phyloP scores from a whole-genome alignment of 192 early-diverging fungal species.

The Pilobolus umbonatus region DNA sequence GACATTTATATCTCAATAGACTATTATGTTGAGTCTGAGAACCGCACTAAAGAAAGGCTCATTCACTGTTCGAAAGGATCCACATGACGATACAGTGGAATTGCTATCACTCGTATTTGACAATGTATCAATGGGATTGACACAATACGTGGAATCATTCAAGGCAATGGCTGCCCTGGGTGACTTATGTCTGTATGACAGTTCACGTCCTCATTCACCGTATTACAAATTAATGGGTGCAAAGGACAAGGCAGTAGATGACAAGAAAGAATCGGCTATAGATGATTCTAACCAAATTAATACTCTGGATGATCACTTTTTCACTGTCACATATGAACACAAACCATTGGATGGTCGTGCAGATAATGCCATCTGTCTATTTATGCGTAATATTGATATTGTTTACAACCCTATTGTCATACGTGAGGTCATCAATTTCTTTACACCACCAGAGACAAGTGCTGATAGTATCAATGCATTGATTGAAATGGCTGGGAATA shows the following conservation, averaged over 20 bases:
- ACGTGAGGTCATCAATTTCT: slow-evolving; percentile 71
- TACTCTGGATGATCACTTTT: slow-evolving; percentile 53
- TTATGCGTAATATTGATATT: slow-evolving; percentile 87
- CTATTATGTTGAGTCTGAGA: slow-evolving; percentile 54
- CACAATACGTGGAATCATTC: slow-evolving; percentile 52
- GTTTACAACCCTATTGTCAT: slow-evolving; percentile 81
- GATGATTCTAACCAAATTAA: slow-evolving; percentile 1
- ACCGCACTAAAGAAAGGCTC: slow-evolving; percentile 76
- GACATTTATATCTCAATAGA: slow-evolving; percentile 33
- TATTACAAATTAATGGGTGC: slow-evolving; percentile 53
- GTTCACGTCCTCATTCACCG: slow-evolving; percentile 49
- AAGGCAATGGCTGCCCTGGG: slow-evolving; percentile 53
- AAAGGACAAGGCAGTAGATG: slow-evolving; percentile 36
- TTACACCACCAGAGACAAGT: slow-evolving; percentile 73
- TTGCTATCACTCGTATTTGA: slow-evolving; percentile 63
- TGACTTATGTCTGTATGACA: slow-evolving; percentile 59
- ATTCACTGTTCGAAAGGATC: slow-evolving; percentile 65
- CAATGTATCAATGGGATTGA: slow-evolving; percentile 50
- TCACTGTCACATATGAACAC: slow-evolving; percentile 73
- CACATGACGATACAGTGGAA: slow-evolving; percentile 38
- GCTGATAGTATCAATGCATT: slow-evolving; percentile 72
- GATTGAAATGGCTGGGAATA: slow-evolving; percentile 75
- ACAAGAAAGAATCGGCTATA: not conserved
- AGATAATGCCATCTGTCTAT: slow-evolving; percentile 77
- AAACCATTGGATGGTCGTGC: slow-evolving; percentile 88